Base-by-base conservation (phyloP, 1,284 basidiomycete species). In the Sutorius eximius region DNA sequence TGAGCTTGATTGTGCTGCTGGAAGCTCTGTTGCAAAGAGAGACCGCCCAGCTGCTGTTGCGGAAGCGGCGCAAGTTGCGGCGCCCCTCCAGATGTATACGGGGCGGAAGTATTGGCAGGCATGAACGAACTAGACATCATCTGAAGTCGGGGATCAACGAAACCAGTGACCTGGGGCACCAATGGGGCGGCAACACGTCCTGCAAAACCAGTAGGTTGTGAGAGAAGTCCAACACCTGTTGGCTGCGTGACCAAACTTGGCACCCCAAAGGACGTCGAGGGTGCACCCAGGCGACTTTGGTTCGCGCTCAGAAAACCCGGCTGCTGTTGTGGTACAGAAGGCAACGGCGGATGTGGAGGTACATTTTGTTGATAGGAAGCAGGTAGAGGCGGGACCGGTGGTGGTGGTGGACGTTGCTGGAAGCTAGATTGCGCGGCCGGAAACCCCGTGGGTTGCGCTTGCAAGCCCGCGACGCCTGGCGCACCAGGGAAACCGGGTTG, bases 71-170 rank as follows among this genome's bases (percentile, higher is more conserved):
- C 67, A 60, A 93, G 82, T 70, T 91, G 87, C 6, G 89, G 89
- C 5, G 76, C 71, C 7, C 84, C 86, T 13, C 77, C 81, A 2
- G 82, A 73, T 45, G 75, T 76, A 65, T 86, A 88, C 0, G 87
- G 87, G 24, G 82, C 72, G 30, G 83, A 77, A 7, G 76, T 72
- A 62, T 86, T 88, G 49, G 82, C 76, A n/a, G 89, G 92, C 81
- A 96, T 88, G 74, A 96, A 95, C 0, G 87, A 86, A 61, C 77
- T 88, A 29, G 87, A 86, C 87, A 96, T 93, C 82, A 93, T 86
- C 71, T 84, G 83, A 57, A 93, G 75, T 34, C 91, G 78, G 5
- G 92, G 93, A 72, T 94, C 92, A 53, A 90, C 78, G 62, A 80
- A 90, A n/a, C 93, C 93, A 2, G 92, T 95, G 44, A 80, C 75